Evolutionary conservation across 768 basidiomycete species (phyloP), one percentile per base, ranked within the genome.

Genomic region (Kwoniella heveanensis): DNA sequence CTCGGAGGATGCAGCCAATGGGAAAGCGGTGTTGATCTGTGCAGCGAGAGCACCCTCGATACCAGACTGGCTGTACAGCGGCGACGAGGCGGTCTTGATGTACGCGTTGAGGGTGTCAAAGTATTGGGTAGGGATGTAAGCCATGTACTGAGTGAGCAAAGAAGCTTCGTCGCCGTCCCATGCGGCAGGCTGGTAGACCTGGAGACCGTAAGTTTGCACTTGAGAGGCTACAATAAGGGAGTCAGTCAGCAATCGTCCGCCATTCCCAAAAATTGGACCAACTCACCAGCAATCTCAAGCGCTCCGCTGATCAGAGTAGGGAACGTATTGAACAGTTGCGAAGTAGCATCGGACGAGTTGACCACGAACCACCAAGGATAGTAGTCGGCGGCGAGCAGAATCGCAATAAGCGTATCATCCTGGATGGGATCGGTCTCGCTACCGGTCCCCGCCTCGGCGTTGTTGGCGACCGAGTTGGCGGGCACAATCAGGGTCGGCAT

Each of bases 321-420:
- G 58, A 88, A 81, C 72, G 83, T 88, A 13, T 85, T 86, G 73
- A 97, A 90, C 47, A 98, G 83, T 81, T 97, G 91, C 52, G 84
- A 87, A 1, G 86, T 83, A 0, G 89, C 84, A 58, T 87, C 82
- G 8, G 79, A 62, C 63, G 82, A 86, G 15, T 68, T 67, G 44
- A 87, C 39, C 39, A 79, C 78, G 61, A 78, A 79, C 57, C 63
- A 63, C 78, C 78, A 79, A 15, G 77, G 77, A 51, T 75, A 79
- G 26, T 70, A 66, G 24, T 71, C 64, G 12, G 67, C 69, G 48
- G 66, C 69, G 19, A 79, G 66, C 32, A 79, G 55, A n/a, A 79
- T 66, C 21, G 73, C 67, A 60, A 79, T 75, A 27, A 79, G 54
- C 2, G 72, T 72, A 26, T 69, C 51, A 46, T 72, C 68, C 60